Conservation (phyloP, 2,329 filamentous ascomycete species). For the Ophiocordyceps camponoti-saundersi region DNA sequence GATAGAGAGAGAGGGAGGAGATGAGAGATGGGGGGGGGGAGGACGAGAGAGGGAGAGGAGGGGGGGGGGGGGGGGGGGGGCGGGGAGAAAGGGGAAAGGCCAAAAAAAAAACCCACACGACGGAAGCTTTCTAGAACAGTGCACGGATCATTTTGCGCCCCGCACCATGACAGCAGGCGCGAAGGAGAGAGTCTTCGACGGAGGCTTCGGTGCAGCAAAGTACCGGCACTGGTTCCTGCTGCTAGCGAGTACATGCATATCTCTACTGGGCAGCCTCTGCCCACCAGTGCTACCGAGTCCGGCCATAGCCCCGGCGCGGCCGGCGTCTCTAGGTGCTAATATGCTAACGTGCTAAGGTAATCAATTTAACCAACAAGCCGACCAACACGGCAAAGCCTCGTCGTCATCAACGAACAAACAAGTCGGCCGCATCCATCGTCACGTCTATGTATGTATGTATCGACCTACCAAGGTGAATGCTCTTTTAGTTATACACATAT, state of each 20-base stretch:
- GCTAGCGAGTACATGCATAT: background rate
- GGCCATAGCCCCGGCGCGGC: no score
- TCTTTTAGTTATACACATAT: no score
- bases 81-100: background rate
- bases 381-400: no score
- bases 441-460: no score
- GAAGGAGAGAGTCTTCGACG: background rate
- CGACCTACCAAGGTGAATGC: no score
- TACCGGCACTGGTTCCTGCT: background rate
- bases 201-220: background rate
- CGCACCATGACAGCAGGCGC: background rate
- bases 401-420: no score
- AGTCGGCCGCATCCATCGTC: no score
- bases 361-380: no score
- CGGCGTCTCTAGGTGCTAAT: no score
- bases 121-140: constrained; percentile 1
- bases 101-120: background rate
- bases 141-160: background rate
- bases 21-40: background rate
- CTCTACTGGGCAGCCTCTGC: no score
- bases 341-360: no score
- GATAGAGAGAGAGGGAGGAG: background rate
- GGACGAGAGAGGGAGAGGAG: background rate
- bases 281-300: no score
- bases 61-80: background rate